A percentile compares a stretch with the other conserved stretches of the same genome.
Conservation (phyloP, 1,284 basidiomycete genomes). For the Ustilago curta region DNA sequence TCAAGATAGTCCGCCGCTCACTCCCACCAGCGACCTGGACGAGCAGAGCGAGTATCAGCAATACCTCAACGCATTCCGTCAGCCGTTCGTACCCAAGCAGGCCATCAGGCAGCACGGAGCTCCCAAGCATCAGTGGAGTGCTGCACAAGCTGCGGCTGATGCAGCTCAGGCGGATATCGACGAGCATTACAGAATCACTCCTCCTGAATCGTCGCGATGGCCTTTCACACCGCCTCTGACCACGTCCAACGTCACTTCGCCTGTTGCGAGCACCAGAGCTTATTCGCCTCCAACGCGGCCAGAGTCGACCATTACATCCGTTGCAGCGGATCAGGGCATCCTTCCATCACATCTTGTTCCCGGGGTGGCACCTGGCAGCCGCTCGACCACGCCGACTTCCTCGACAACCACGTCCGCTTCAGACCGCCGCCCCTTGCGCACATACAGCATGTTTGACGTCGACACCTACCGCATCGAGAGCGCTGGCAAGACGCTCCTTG, state of each 20-base stretch:
- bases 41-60: slow-evolving; percentile 44
- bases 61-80: slow-evolving; percentile 39
- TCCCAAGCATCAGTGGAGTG: slow-evolving; percentile 57
- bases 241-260: slow-evolving; percentile 38
- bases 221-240: slow-evolving; percentile 51
- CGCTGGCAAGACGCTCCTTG: slow-evolving; percentile 21
- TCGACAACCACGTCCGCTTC: slow-evolving; percentile 21
- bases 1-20: slow-evolving; percentile 61
- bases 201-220: slow-evolving; percentile 31
- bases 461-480: slow-evolving; percentile 37
- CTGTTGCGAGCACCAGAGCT: slow-evolving; percentile 35
- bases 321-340: slow-evolving; percentile 25
- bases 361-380: slow-evolving; percentile 21
- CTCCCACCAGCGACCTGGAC: slow-evolving; percentile 53
- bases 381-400: slow-evolving; percentile 42
- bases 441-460: slow-evolving; percentile 36
- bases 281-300: slow-evolving; percentile 49
- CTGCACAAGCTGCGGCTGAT: slow-evolving; percentile 57
- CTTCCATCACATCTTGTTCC: slow-evolving; percentile 46
- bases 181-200: slow-evolving; percentile 32
- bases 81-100: slow-evolving; percentile 22
- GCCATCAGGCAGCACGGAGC: slow-evolving; percentile 26
- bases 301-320: slow-evolving; percentile 35
- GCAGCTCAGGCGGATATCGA: slow-evolving; percentile 32
- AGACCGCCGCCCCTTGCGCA: slow-evolving; percentile 13